Conservation (phyloP, 306 rosid species). For the Alnus rubra region DNA sequence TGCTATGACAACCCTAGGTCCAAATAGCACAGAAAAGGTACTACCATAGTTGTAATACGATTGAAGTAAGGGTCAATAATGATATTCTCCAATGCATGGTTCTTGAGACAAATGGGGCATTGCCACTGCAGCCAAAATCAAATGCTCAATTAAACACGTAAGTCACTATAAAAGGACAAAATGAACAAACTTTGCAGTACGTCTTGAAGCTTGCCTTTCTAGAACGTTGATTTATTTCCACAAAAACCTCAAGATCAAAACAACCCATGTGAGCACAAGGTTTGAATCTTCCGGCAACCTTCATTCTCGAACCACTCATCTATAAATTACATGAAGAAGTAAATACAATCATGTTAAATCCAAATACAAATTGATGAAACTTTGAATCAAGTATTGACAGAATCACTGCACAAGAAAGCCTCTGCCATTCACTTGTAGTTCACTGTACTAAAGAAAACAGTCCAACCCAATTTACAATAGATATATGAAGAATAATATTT, state of each 20-base stretch:
- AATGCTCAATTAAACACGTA: constrained; percentile 29
- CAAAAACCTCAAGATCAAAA: constrained; percentile 97
- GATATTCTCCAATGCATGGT: constrained; percentile 82
- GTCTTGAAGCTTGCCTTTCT: constrained; percentile 68
- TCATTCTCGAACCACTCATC: constrained; percentile 99
- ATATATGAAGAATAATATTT: not conserved
- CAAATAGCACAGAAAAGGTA: constrained; percentile 18
- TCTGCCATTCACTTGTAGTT: not conserved
- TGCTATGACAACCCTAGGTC: constrained; percentile 8
- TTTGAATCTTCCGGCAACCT: constrained; percentile 95
- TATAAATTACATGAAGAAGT: constrained; percentile 34
- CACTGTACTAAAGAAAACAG: not conserved
- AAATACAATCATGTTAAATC: constrained; percentile 14
- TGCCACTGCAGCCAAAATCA: constrained; percentile 90
- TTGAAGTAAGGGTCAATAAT: constrained; percentile 93
- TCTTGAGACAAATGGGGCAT: constrained; percentile 91
- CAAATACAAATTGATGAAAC: constrained; percentile 24
- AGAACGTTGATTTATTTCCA: constrained; percentile 94
- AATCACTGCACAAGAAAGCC: not conserved
- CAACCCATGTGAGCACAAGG: constrained; percentile 96
- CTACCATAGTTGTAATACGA: constrained; percentile 73
- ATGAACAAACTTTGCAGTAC: constrained; percentile 3
- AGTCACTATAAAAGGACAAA: not conserved
- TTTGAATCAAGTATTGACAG: not conserved
- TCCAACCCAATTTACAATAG: not conserved